Conservation (phyloP, 2,329 filamentous ascomycete genomes). For the Sphaerulina vaccinii region DNA sequence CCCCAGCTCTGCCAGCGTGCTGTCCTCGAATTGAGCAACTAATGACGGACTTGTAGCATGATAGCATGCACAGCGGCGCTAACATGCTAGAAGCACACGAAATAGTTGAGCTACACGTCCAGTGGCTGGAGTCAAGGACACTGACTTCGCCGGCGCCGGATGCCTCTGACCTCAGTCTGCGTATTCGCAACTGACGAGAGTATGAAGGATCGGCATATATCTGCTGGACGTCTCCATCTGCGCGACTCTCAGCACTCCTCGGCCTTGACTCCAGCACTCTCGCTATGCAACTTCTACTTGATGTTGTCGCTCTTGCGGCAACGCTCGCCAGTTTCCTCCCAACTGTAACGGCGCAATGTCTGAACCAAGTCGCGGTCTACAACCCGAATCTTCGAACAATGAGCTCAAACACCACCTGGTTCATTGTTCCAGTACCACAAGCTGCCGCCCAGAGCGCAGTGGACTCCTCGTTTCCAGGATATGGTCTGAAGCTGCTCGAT, state of each 20-base stretch:
- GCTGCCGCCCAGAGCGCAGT: constrained; percentile 23
- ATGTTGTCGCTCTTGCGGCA: constrained; percentile 1
- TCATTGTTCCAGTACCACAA: constrained; percentile 26
- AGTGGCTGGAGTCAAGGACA: background rate
- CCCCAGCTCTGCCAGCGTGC: no score
- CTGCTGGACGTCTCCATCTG: background rate
- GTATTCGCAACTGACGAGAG: no score
- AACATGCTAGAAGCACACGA: no score
- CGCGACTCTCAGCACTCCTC: no score
- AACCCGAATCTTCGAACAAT: constrained; percentile 24
- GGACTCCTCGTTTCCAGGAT: constrained; percentile 15
- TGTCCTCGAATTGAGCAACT: no score
- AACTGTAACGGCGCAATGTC: constrained; percentile 21
- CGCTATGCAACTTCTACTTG: no score
- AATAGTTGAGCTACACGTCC: no score
- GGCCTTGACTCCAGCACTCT: no score
- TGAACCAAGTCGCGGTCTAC: constrained; percentile 25
- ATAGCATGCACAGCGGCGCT: no score
- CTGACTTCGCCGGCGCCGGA: background rate
- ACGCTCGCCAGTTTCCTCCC: background rate
- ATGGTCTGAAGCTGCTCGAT: constrained; percentile 18
- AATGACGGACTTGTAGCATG: no score
- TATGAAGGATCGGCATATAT: background rate
- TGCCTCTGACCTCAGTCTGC: no score
- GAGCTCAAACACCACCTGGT: constrained; percentile 24